Conservation (phyloP, 352 stramenopile species). For the Phytophthora brassicae region DNA sequence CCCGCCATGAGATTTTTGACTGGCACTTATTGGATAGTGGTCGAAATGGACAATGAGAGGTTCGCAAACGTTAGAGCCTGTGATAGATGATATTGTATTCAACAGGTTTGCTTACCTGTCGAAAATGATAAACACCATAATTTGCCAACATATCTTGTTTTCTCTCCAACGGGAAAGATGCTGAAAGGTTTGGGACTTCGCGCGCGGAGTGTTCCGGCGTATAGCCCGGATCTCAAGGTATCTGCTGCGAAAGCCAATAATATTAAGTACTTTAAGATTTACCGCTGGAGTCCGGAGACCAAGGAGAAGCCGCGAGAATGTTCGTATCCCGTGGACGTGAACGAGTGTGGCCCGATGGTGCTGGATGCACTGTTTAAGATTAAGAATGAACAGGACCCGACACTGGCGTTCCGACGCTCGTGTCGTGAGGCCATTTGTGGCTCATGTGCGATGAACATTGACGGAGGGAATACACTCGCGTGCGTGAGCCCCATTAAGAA, state of each 20-base stretch:
- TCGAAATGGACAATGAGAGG: slow-evolving; percentile 18
- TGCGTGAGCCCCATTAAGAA: slow-evolving; percentile 97
- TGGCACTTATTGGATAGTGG: slow-evolving; percentile 11
- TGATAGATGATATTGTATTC: not conserved
- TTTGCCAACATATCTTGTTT: slow-evolving; percentile 16
- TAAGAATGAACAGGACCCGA: slow-evolving; percentile 99
- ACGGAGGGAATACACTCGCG: slow-evolving; percentile 97
- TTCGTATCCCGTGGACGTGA: slow-evolving; percentile 97
- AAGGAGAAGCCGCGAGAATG: slow-evolving; percentile 93
- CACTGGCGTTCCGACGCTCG: slow-evolving; percentile 96
- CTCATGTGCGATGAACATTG: slow-evolving; percentile 99
- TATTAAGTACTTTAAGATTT: slow-evolving; percentile 3
- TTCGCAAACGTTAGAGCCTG: not conserved
- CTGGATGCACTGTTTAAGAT: slow-evolving; percentile 99
- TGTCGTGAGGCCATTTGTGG: slow-evolving; percentile 99
- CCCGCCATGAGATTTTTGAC: slow-evolving; percentile 18
- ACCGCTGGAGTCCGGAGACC: slow-evolving; percentile 84
- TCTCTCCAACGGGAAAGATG: too few relatives aligned
- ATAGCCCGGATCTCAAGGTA: not conserved
- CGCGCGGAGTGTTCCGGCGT: not conserved
- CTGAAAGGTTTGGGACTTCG: not conserved
- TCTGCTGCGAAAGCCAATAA: not conserved
- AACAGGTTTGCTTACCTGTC: not conserved
- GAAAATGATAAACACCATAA: not conserved
- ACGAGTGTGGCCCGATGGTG: slow-evolving; percentile 99